A percentile compares a stretch with the other conserved stretches of the same genome.
Evolutionary conservation across 805 yeast genomes (phyloP).

Genomic region (Candida broadrunensis): DNA sequence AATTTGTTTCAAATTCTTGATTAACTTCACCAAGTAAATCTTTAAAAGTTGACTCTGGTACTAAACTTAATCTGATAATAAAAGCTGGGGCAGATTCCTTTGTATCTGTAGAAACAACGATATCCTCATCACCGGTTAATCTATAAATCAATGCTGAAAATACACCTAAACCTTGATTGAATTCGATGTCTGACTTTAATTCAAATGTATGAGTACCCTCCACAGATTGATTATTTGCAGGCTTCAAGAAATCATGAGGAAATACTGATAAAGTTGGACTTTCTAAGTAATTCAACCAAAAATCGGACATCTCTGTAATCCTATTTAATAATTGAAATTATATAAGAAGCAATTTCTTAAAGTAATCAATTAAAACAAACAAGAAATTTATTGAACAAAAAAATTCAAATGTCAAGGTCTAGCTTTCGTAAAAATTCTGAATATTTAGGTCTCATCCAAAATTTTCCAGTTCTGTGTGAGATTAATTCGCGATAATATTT

Average conservation of each 20-base stretch:
- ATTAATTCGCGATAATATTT: no score
- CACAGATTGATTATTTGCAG: slow-evolving; percentile 62
- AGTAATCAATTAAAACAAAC: background rate
- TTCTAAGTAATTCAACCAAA: slow-evolving; percentile 66
- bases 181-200: slow-evolving; percentile 20
- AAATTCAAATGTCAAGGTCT: no score
- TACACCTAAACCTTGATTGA: slow-evolving; percentile 57
- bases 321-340: no score
- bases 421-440: no score
- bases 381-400: no score
- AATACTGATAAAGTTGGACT: slow-evolving; percentile 83
- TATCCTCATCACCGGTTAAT: slow-evolving; percentile 91
- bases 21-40: slow-evolving; percentile 49
- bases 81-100: slow-evolving; percentile 37
- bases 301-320: slow-evolving; percentile 12
- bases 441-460: no score
- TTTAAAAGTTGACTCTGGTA: slow-evolving; percentile 51
- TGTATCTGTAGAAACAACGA: slow-evolving; percentile 72
- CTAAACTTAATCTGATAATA: slow-evolving; percentile 61
- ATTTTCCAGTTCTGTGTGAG: no score
- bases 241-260: slow-evolving; percentile 85
- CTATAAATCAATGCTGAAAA: slow-evolving; percentile 73
- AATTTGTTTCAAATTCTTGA: slow-evolving; percentile 33
- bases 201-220: slow-evolving; percentile 49
- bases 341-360: no score